Conservation (phyloP, 2,329 filamentous ascomycete genomes). For the Capronia coronata region DNA sequence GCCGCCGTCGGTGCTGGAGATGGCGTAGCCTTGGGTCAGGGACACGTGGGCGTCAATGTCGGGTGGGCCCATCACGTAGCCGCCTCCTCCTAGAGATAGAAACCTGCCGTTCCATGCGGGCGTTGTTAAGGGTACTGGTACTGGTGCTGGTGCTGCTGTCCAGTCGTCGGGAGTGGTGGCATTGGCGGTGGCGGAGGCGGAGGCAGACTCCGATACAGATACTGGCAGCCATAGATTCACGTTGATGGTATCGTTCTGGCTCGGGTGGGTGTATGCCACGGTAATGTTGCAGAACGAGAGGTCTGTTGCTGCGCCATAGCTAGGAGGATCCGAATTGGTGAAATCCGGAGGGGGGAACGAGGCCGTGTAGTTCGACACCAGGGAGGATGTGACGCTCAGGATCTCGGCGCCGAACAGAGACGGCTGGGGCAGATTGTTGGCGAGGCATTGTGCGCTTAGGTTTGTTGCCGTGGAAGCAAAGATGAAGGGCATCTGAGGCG, state of each 20-base stretch:
- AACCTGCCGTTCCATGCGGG: constrained; percentile 37
- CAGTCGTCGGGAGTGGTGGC: too few relatives aligned
- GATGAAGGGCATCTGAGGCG: constrained; percentile 3
- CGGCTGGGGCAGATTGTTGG: constrained; percentile 13
- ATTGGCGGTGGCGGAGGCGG: constrained; percentile 37
- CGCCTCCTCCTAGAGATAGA: constrained; percentile 37
- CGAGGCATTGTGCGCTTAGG: constrained; percentile 8
- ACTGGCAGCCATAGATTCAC: constrained; percentile 36
- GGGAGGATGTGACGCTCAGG: constrained; percentile 20
- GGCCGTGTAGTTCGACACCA: constrained; percentile 20
- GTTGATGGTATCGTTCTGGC: constrained; percentile 36
- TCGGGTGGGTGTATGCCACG: constrained; percentile 40
- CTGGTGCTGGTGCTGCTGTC: not conserved
- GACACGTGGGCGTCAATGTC: not conserved
- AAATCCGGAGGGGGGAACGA: constrained; percentile 2
- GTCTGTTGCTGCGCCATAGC: not conserved
- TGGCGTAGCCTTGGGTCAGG: constrained; percentile 20
- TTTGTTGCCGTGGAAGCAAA: not conserved
- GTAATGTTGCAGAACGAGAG: constrained; percentile 41
- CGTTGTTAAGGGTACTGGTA: not conserved
- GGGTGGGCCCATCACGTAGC: constrained; percentile 22
- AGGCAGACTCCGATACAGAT: constrained; percentile 30
- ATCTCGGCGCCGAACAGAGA: constrained; percentile 23
- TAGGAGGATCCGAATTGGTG: constrained; percentile 9
- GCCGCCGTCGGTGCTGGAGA: constrained; percentile 24